A percentile compares a stretch with the other conserved stretches of the same genome.
These are phyloP conservation scores for Leccinum arenicola DNA, from an alignment of 768 basidiomycete genomes.

Conservation along the genomic window DNA sequence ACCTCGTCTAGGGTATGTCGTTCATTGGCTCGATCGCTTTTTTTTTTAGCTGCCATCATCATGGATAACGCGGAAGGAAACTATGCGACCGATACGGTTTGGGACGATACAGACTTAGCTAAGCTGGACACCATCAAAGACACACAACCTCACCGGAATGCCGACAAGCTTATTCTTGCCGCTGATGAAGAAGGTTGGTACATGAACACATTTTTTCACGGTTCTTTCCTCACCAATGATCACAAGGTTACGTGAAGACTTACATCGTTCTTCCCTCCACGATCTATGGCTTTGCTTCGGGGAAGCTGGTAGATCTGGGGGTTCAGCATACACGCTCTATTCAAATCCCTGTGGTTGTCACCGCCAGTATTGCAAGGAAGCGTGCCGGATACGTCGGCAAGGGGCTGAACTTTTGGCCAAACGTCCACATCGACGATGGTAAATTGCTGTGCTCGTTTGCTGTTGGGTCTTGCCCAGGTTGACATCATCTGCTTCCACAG, in stretches of 20 bases:
- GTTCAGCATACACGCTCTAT: constrained; percentile 49
- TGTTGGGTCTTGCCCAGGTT: background rate
- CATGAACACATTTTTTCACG: too few relatives aligned
- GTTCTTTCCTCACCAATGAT: background rate
- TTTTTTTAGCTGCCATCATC: constrained; percentile 34
- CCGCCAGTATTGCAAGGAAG: constrained; percentile 44
- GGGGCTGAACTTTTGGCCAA: constrained; percentile 62
- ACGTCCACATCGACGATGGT: constrained; percentile 52
- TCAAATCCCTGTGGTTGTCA: constrained; percentile 52
- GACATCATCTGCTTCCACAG: constrained; percentile 4
- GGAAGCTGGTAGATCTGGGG: constrained; percentile 43
- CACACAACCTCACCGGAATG: constrained; percentile 46
- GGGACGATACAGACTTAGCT: constrained; percentile 46
- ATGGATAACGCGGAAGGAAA: constrained; percentile 46
- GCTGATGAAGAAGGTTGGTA: constrained; percentile 47
- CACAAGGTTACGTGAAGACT: constrained; percentile 19
- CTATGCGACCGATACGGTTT: constrained; percentile 36
- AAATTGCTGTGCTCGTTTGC: background rate
- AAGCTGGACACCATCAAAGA: constrained; percentile 45
- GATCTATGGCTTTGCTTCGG: constrained; percentile 56
- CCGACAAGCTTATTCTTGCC: constrained; percentile 44
- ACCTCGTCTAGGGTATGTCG: background rate
- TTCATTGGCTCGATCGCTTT: background rate
- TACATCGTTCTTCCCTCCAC: constrained; percentile 54
- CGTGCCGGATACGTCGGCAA: constrained; percentile 57